These are phyloP conservation scores for Fusarium anthophilum DNA, from an alignment of 2,329 filamentous ascomycete genomes.

Conservation along the genomic window DNA sequence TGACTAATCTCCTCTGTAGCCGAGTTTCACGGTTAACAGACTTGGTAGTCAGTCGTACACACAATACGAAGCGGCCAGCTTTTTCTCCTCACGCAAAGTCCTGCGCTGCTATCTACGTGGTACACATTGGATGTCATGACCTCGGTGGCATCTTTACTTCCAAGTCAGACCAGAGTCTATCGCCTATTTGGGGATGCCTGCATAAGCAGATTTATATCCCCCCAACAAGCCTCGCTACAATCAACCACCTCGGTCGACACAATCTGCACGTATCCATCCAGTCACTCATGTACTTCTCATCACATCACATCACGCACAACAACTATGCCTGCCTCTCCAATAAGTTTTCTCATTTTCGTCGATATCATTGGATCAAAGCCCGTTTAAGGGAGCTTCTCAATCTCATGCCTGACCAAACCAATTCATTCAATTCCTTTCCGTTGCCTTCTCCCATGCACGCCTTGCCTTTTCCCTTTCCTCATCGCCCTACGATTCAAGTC, in stretches of 20 bases:
- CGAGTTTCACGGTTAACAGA: background rate
- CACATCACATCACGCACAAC: background rate
- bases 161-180: background rate
- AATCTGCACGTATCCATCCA: background rate
- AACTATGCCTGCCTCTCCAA: constrained; percentile 17
- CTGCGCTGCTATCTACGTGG: background rate
- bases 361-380: constrained; percentile 43
- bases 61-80: background rate
- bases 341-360: constrained; percentile 37
- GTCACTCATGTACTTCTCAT: background rate
- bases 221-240: background rate
- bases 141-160: background rate
- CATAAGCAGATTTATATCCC: background rate
- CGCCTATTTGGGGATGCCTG: background rate
- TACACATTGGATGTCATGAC: background rate
- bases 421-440: constrained; percentile 29
- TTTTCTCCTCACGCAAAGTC: background rate
- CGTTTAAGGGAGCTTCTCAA: constrained; percentile 32
- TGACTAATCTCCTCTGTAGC: background rate
- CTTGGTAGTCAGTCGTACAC: background rate
- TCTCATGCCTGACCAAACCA: constrained; percentile 35
- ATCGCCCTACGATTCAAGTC: constrained; percentile 24
- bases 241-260: background rate
- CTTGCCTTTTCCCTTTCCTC: constrained; percentile 29
- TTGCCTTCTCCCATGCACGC: constrained; percentile 34